Conservation (phyloP, 2,329 filamentous ascomycete genomes). For the Bipolaris zeicola region DNA sequence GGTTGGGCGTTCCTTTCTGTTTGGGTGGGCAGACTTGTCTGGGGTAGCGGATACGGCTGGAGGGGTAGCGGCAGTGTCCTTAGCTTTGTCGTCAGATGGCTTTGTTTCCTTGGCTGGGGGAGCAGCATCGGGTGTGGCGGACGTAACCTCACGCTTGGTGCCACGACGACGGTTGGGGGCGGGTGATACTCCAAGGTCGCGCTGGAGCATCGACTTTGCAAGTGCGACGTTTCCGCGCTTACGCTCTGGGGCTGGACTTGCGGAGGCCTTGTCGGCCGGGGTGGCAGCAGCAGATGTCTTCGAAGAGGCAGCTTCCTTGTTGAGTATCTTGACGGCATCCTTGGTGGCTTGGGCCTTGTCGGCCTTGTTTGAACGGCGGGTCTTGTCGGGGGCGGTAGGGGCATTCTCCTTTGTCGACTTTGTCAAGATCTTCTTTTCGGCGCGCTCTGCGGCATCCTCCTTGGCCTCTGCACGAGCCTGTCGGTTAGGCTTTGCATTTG, state of each 20-base stretch:
- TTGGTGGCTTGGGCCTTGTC: slow-evolving; percentile 70
- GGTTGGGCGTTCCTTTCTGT: slow-evolving; percentile 48
- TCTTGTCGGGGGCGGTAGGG: slow-evolving; percentile 45
- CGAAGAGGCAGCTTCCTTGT: slow-evolving; percentile 52
- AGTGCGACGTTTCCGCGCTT: slow-evolving; percentile 60
- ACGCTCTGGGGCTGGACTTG: slow-evolving; percentile 52
- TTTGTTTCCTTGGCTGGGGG: slow-evolving; percentile 35
- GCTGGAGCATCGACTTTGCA: slow-evolving; percentile 65
- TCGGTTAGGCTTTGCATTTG: slow-evolving; percentile 61
- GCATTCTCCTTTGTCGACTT: slow-evolving; percentile 44
- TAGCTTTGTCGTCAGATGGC: slow-evolving; percentile 35
- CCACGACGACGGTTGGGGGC: slow-evolving; percentile 52
- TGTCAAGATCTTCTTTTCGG: slow-evolving; percentile 45
- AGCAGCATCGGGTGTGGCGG: slow-evolving; percentile 25
- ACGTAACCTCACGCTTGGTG: slow-evolving; percentile 44
- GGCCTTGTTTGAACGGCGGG: slow-evolving; percentile 42
- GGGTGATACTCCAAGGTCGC: slow-evolving; percentile 62
- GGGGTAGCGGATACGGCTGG: slow-evolving; percentile 18
- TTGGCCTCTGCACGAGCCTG: slow-evolving; percentile 65
- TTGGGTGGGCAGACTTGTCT: slow-evolving; percentile 37
- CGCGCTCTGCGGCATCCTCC: slow-evolving; percentile 63
- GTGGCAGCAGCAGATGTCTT: slow-evolving; percentile 34
- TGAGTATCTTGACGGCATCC: slow-evolving; percentile 65
- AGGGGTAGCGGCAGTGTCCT: slow-evolving; percentile 29
- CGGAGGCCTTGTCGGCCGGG: slow-evolving; percentile 46